Evolutionary conservation across 805 yeast genomes (phyloP).

Genomic region (Tetrapisispora phaffii): DNA sequence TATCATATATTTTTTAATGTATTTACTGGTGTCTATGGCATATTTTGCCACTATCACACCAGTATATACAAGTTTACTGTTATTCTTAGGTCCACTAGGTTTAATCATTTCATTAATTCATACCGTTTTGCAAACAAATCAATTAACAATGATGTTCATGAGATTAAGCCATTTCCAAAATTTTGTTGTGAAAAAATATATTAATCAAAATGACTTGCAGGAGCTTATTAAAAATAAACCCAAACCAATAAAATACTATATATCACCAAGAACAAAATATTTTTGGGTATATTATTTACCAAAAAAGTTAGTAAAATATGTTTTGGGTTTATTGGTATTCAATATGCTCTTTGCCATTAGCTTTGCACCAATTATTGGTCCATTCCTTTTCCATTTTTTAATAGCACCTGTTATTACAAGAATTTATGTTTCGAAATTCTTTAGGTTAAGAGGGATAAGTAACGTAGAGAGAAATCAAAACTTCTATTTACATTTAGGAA

Average conservation of each 20-base stretch:
- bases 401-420: slow-evolving; percentile 24
- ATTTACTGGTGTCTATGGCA: slow-evolving; percentile 12
- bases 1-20: slow-evolving; percentile 14
- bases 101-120: slow-evolving; percentile 22
- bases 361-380: slow-evolving; percentile 25
- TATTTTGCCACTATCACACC: slow-evolving; percentile 27
- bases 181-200: slow-evolving; percentile 9
- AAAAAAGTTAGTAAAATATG: slow-evolving; percentile 15
- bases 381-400: slow-evolving; percentile 17
- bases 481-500: slow-evolving; percentile 21
- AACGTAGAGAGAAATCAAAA: slow-evolving; percentile 15
- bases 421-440: slow-evolving; percentile 20
- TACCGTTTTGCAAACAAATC: slow-evolving; percentile 24
- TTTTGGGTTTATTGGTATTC: slow-evolving; percentile 10
- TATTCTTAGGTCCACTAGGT: slow-evolving; percentile 25
- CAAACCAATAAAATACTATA: slow-evolving; percentile 22
- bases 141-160: slow-evolving; percentile 26
- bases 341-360: slow-evolving; percentile 15
- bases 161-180: slow-evolving; percentile 21
- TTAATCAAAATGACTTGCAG: slow-evolving; percentile 5
- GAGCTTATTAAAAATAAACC: slow-evolving; percentile 8
- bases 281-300: slow-evolving; percentile 26
- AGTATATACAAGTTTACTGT: slow-evolving; percentile 20
- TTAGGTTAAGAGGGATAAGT: slow-evolving; percentile 14
- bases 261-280: slow-evolving; percentile 18